phyloP scores from a whole-genome alignment of 2,329 filamentous ascomycete species.

The Cladosporium sp. region DNA sequence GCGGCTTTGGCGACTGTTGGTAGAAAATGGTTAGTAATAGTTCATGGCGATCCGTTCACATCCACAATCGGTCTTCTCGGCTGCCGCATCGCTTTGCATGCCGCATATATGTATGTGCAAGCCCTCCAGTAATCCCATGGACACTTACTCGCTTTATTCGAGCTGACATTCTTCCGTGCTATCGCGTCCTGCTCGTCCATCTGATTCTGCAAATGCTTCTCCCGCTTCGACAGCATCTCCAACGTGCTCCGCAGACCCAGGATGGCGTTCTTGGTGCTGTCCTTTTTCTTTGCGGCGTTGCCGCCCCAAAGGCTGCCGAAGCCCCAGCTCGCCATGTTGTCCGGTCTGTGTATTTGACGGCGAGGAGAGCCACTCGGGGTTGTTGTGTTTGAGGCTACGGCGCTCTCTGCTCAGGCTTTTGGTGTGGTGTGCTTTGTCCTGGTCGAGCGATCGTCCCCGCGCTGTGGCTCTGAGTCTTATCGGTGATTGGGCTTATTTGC shows the following conservation, averaged over 20 bases:
- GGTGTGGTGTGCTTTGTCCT: background rate
- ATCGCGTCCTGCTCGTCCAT: constrained; percentile 89
- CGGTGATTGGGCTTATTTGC: background rate
- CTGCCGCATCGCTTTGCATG: too few species aligned
- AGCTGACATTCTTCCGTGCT: constrained; percentile 80
- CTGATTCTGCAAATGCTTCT: constrained; percentile 84
- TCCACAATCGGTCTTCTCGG: too few species aligned
- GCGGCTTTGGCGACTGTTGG: constrained; percentile 79
- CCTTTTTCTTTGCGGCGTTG: constrained; percentile 79
- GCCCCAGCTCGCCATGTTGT: constrained; percentile 40
- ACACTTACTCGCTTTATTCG: constrained; percentile 82
- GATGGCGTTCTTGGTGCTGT: constrained; percentile 95
- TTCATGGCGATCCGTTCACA: too few species aligned
- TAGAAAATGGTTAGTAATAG: constrained; percentile 3
- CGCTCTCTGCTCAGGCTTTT: background rate
- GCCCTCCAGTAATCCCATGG: background rate
- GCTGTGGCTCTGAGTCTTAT: constrained; percentile 9
- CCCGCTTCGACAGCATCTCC: constrained; percentile 96
- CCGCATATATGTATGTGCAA: too few species aligned
- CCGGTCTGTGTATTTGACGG: background rate
- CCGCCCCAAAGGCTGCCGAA: constrained; percentile 79
- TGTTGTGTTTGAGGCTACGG: background rate
- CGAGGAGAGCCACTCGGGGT: background rate
- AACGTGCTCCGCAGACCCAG: constrained; percentile 80
- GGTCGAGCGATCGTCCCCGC: constrained; percentile 2